A percentile compares a stretch with the other conserved stretches of the same genome.
These are phyloP conservation scores for Scheffersomyces lignicola DNA, from an alignment of 1,139 yeast species.

Conservation along the genomic window DNA sequence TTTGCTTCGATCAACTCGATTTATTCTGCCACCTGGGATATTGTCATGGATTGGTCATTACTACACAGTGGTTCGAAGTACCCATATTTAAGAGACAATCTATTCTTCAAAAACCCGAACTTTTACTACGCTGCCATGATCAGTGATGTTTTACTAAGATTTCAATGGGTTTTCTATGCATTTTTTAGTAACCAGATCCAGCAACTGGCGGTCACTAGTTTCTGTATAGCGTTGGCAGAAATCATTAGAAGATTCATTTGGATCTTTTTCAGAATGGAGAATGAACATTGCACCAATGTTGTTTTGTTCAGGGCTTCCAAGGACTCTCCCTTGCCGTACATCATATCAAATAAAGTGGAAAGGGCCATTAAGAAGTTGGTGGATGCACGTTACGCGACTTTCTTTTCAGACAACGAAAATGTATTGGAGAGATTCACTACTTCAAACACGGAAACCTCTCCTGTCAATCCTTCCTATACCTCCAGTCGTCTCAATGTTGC, in stretches of 20 bases:
- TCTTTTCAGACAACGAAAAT: constrained; percentile 6
- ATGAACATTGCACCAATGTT: constrained; percentile 92
- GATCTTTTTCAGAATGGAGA: constrained; percentile 91
- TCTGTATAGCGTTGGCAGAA: constrained; percentile 80
- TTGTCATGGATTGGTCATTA: constrained; percentile 94
- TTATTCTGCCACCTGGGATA: constrained; percentile 78
- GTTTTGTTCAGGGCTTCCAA: constrained; percentile 80
- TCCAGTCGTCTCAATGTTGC: neutral
- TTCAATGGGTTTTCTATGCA: constrained; percentile 88
- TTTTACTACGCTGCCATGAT: constrained; percentile 77
- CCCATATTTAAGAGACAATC: constrained; percentile 65
- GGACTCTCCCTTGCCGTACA: constrained; percentile 83
- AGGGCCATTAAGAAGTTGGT: constrained; percentile 42
- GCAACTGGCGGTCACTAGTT: constrained; percentile 90
- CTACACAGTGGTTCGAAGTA: constrained; percentile 64
- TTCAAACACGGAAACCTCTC: no score
- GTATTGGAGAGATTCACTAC: constrained; percentile 2
- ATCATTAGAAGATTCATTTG: constrained; percentile 79
- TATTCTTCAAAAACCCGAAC: constrained; percentile 56
- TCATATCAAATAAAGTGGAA: constrained; percentile 40
- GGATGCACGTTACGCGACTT: constrained; percentile 26
- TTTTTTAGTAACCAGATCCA: constrained; percentile 72
- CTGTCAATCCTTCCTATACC: neutral
- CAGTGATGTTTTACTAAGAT: constrained; percentile 69
- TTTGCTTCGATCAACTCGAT: constrained; percentile 76